These are phyloP conservation scores for Martiniozyma abietophila DNA, from an alignment of 805 yeast species.

Conservation along the genomic window DNA sequence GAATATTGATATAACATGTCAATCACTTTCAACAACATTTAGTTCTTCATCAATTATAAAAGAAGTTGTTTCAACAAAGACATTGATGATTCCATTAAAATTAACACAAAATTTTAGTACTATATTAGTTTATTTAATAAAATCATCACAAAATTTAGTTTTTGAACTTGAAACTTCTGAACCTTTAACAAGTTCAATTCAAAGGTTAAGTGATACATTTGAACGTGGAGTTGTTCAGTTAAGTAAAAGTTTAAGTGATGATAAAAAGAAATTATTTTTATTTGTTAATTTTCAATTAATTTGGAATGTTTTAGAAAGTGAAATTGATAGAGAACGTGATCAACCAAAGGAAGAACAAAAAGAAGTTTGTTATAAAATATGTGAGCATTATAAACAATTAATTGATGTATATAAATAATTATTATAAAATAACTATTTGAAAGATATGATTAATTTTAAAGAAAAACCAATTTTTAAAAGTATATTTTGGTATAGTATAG, in stretches of 20 bases:
- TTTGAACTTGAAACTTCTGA: slow-evolving; percentile 38
- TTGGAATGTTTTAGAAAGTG: slow-evolving; percentile 37
- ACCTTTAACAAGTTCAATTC: slow-evolving; percentile 63
- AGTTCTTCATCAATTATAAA: slow-evolving; percentile 31
- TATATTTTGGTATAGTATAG: too few species aligned
- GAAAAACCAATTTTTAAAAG: too few species aligned
- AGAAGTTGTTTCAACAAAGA: slow-evolving; percentile 14
- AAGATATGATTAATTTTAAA: too few species aligned
- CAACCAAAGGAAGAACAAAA: slow-evolving; percentile 1
- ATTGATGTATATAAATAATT: slow-evolving; percentile 3
- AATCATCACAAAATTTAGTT: slow-evolving; percentile 32
- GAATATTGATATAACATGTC: slow-evolving; percentile 70
- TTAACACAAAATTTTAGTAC: slow-evolving; percentile 76
- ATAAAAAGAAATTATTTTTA: slow-evolving; percentile 56
- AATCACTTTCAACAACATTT: slow-evolving; percentile 45
- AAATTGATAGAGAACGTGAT: slow-evolving; percentile 2
- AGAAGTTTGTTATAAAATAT: slow-evolving; percentile 1
- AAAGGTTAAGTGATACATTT: slow-evolving; percentile 66
- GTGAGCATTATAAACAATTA: slow-evolving; percentile 3
- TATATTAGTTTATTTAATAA: slow-evolving; percentile 60
- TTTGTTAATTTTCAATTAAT: slow-evolving; percentile 63
- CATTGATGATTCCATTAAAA: slow-evolving; percentile 40
- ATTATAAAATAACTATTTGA: too few species aligned
- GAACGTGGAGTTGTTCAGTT: slow-evolving; percentile 71
- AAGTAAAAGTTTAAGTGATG: slow-evolving; percentile 36